Base-by-base conservation (phyloP, 1,139 yeast species). In the Saccharomyces hybrid region DNA sequence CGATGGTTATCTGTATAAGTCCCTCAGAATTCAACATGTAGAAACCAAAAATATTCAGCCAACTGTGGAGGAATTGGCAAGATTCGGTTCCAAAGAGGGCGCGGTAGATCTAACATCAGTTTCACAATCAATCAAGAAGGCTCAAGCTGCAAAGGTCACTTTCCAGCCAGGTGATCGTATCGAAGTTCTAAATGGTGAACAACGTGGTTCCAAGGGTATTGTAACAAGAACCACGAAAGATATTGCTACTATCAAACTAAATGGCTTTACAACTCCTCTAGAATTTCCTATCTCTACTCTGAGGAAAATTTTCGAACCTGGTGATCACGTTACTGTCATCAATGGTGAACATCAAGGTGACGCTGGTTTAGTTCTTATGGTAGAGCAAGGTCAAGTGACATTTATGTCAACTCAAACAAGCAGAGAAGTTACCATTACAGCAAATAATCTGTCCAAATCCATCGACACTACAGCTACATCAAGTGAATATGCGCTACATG, bases 141-240 rank as follows among this genome's bases (percentile, higher is more conserved):
- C 86, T 42, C 75, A 78, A 51, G 78, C 82, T 23, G 75, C 78
- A 25, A 74, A 77, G 26, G 77, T 84, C 27, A 75, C 79, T 6
- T 93, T 91, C 75, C 97, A 89, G 70, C 89, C 95, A 3, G 98
- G 97, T 61, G 99, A 93, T 69, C 82, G 88, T 66, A 97, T 93
- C 52, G 97, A 91, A 71, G 86, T 93, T 50, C 79, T 87, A 57
- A 82, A 84, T 62, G 99, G 99, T 68, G 99, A 93, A 73, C 97
- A 90, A 73, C 84, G 95, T 46, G 95, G 93, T 56, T 82, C 96
- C 56, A 79, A 81, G 50, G 99, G 98, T 72, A 78, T 80, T 54
- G 96, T 93, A 52, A 80, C 87, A 41, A 66, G 67, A 55, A 82
- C 90, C 2, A 63, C 73, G 0, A 66, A 70, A 16, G 75, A 72